A percentile compares a stretch with the other conserved stretches of the same genome.
Evolutionary conservation across 768 basidiomycete genomes (phyloP).

Genomic region (Mycena galopus): DNA sequence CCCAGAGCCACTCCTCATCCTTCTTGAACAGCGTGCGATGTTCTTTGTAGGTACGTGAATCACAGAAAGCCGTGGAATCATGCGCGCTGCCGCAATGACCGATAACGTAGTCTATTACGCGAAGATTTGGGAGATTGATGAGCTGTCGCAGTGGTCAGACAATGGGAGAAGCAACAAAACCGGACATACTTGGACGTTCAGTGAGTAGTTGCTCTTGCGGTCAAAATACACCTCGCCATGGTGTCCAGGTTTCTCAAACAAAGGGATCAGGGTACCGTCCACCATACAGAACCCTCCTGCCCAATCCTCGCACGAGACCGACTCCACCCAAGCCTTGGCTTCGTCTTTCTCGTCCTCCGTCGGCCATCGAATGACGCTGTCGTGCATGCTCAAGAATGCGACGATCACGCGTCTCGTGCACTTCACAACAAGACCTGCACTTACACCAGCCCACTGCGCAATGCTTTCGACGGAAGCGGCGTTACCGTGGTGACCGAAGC

Average conservation of each 20-base stretch:
- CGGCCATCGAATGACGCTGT: too few relatives aligned
- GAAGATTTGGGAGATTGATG: constrained; percentile 43
- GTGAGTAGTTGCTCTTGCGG: not conserved
- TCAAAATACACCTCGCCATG: constrained; percentile 52
- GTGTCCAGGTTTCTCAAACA: constrained; percentile 45
- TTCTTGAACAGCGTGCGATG: too few relatives aligned
- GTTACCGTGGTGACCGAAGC: constrained; percentile 47
- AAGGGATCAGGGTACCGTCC: constrained; percentile 47
- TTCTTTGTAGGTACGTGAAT: too few relatives aligned
- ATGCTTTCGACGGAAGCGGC: constrained; percentile 39
- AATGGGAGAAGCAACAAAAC: too few relatives aligned
- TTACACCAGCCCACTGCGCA: constrained; percentile 43
- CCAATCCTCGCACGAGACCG: too few relatives aligned
- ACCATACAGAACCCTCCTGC: too few relatives aligned
- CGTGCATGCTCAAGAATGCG: too few relatives aligned
- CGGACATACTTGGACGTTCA: constrained; percentile 34
- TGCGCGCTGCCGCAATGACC: constrained; percentile 45
- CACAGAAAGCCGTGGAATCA: constrained; percentile 41
- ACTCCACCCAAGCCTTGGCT: too few relatives aligned
- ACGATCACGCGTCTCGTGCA: too few relatives aligned
- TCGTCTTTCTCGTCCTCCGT: too few relatives aligned
- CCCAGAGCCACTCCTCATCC: too few relatives aligned
- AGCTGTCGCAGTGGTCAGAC: constrained; percentile 40
- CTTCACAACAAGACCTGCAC: too few relatives aligned
- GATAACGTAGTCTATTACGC: constrained; percentile 45